A percentile compares a stretch with the other conserved stretches of the same genome.
Conservation (phyloP, 73 alveolate genomes). For the Tetrahymena thermophila region DNA sequence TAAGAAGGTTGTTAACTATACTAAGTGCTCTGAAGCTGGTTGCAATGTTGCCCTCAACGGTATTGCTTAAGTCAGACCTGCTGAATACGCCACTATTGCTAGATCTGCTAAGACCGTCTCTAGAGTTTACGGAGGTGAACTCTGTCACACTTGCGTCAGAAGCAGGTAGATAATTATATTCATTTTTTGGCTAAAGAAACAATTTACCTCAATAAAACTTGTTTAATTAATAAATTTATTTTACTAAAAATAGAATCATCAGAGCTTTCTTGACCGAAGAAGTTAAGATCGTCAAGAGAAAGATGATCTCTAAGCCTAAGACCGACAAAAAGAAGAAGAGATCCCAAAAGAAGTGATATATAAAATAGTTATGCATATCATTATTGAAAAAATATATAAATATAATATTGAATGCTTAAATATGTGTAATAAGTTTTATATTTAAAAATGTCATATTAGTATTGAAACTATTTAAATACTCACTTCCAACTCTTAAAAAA, state of each 20-base stretch:
- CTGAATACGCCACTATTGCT: slow-evolving; percentile 42
- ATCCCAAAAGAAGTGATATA: not conserved
- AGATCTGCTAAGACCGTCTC: slow-evolving; percentile 59
- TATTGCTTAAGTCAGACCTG: slow-evolving; percentile 48
- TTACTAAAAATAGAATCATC: slow-evolving; percentile 41
- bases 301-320: slow-evolving; percentile 39
- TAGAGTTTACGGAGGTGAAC: slow-evolving; percentile 68
- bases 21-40: slow-evolving; percentile 38
- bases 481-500: not conserved
- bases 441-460: not conserved
- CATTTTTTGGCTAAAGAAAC: not conserved
- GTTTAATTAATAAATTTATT: not conserved
- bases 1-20: slow-evolving; percentile 36
- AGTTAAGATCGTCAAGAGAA: slow-evolving; percentile 60
- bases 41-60: slow-evolving; percentile 43
- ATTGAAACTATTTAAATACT: not conserved
- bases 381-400: not conserved
- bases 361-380: not conserved
- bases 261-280: slow-evolving; percentile 74
- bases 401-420: not conserved
- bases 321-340: slow-evolving; percentile 16
- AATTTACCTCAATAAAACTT: not conserved
- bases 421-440: not conserved
- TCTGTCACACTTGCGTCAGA: slow-evolving; percentile 54
- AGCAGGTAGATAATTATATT: slow-evolving; percentile 4